A percentile compares a stretch with the other conserved stretches of the same genome.
These are phyloP conservation scores for Lipomyces starkeyi DNA, from an alignment of 805 yeast species.

Conservation along the genomic window DNA sequence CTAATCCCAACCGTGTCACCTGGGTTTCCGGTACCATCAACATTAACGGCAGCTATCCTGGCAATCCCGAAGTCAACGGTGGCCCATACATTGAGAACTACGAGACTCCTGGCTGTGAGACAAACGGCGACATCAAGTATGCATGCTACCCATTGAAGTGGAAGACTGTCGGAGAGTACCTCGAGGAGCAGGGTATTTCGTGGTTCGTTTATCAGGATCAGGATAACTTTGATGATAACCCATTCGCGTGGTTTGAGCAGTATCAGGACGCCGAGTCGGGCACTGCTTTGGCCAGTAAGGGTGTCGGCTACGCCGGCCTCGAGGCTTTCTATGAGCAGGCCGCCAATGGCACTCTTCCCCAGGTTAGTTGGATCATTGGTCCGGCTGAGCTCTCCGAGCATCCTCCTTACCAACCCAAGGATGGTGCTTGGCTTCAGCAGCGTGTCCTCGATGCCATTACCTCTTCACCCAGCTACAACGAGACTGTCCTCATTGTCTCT, in stretches of 20 bases:
- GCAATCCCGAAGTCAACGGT: conserved; percentile 35
- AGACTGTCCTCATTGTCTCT: conserved; percentile 39
- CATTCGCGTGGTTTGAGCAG: conserved; percentile 37
- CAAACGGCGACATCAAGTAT: conserved; percentile 24
- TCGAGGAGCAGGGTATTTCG: conserved; percentile 32
- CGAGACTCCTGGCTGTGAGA: conserved; percentile 18
- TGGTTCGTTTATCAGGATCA: conserved; percentile 40
- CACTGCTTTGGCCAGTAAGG: conserved; percentile 37
- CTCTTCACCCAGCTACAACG: conserved; percentile 34
- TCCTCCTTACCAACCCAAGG: conserved; percentile 38
- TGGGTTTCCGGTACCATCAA: conserved; percentile 42
- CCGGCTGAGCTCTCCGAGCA: conserved; percentile 40
- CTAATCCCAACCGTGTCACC: conserved; percentile 40
- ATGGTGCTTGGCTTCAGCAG: conserved; percentile 41
- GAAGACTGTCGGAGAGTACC: conserved; percentile 39
- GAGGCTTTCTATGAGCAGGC: conserved; percentile 35
- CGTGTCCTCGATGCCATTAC: conserved; percentile 37
- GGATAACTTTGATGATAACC: conserved; percentile 38
- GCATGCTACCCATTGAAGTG: conserved; percentile 40
- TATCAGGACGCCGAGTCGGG: conserved; percentile 23
- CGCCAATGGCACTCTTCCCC: conserved; percentile 40
- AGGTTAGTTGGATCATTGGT: conserved; percentile 40
- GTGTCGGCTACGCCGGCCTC: conserved; percentile 36
- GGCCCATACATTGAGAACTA: conserved; percentile 40
- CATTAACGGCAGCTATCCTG: conserved; percentile 36